Evolutionary conservation across 2,329 filamentous ascomycete species (phyloP).

Genomic region (Colletotrichum sojae): DNA sequence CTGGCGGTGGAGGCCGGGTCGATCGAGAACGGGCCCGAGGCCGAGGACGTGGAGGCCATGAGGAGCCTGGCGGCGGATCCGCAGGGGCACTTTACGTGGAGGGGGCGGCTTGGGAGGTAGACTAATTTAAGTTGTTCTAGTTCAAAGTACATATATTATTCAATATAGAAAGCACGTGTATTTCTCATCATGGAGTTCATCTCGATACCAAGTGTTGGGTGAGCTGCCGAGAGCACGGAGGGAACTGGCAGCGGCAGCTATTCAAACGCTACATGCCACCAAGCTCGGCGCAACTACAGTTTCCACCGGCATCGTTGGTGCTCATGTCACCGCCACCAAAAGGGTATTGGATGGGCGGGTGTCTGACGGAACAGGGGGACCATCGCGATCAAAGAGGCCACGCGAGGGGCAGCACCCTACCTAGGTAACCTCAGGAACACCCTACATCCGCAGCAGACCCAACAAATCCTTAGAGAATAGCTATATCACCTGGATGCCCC

Average conservation of each 20-base stretch:
- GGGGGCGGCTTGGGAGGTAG: constrained; percentile 24
- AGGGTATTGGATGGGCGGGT: constrained; percentile 6
- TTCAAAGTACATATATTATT: too few relatives aligned
- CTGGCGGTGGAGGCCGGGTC: constrained; percentile 55
- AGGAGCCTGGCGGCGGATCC: constrained; percentile 34
- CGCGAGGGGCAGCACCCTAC: background rate
- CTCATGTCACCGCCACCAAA: background rate
- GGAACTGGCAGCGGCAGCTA: background rate
- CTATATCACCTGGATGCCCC: background rate
- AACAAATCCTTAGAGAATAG: background rate
- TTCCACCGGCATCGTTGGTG: background rate
- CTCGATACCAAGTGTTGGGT: too few relatives aligned
- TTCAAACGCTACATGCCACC: background rate
- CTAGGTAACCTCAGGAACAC: constrained; percentile 30
- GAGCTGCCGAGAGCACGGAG: too few relatives aligned
- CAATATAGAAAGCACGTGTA: too few relatives aligned
- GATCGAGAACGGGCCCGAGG: constrained; percentile 37
- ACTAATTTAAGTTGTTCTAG: background rate
- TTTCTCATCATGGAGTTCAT: too few relatives aligned
- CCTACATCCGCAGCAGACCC: background rate
- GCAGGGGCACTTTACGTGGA: constrained; percentile 41
- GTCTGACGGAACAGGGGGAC: constrained; percentile 2
- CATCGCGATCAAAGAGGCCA: constrained; percentile 29
- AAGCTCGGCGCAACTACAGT: background rate
- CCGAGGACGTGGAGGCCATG: constrained; percentile 38